Evolutionary conservation across 1,284 basidiomycete species (phyloP).

Genomic region (Apiotrichum gracile): DNA sequence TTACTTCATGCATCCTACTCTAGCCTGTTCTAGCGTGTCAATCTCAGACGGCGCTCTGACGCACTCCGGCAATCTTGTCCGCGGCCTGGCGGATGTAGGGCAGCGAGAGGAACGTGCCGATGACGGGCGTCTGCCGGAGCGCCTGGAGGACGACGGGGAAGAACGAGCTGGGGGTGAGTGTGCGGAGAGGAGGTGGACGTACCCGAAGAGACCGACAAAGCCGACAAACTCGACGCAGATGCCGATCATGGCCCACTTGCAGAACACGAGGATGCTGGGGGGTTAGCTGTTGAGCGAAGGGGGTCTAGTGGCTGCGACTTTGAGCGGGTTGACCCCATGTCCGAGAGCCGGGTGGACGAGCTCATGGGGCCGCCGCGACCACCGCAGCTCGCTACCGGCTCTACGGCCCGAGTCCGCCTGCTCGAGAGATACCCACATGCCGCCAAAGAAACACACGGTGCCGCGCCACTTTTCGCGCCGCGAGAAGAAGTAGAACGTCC

Average conservation of each 20-base stretch:
- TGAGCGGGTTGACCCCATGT: too few relatives aligned
- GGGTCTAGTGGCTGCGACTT: too few relatives aligned
- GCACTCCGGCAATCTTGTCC: slow-evolving; percentile 44
- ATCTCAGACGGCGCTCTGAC: slow-evolving; percentile 43
- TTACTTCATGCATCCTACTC: too few relatives aligned
- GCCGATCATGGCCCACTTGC: slow-evolving; percentile 90
- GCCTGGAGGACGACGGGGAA: slow-evolving; percentile 98
- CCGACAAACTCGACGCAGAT: slow-evolving; percentile 92
- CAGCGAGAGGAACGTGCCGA: slow-evolving; percentile 78
- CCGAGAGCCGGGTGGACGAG: too few relatives aligned
- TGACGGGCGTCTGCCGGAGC: slow-evolving; percentile 85
- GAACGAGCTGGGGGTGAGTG: slow-evolving; percentile 68
- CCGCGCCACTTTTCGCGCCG: slow-evolving; percentile 92
- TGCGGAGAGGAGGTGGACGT: slow-evolving; percentile 40
- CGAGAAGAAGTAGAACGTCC: slow-evolving; percentile 98
- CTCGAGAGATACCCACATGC: slow-evolving; percentile 52
- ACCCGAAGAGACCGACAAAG: slow-evolving; percentile 98
- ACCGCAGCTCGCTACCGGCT: too few relatives aligned
- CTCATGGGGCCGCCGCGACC: too few relatives aligned
- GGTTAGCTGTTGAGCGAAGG: too few relatives aligned
- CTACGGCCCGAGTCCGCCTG: too few relatives aligned
- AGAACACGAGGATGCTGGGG: slow-evolving; percentile 51
- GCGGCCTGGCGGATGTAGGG: slow-evolving; percentile 64
- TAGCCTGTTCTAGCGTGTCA: too few relatives aligned
- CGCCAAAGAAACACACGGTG: slow-evolving; percentile 84